Base-by-base conservation (phyloP, 1,139 yeast genomes). In the Kurtzmaniella quercitrusa region DNA sequence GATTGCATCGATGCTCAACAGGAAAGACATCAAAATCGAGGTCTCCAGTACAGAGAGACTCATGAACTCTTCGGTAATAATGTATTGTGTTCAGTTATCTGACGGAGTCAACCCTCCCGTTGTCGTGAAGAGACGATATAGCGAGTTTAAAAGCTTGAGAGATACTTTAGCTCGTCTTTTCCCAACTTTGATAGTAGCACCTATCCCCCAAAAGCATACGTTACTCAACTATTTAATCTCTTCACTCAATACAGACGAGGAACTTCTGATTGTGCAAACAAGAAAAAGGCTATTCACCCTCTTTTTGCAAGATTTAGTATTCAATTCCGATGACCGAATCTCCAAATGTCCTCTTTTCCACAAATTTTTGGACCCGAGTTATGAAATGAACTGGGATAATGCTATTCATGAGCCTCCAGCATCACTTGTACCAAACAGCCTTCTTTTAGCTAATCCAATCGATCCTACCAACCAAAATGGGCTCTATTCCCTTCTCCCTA, bases 181-280 rank as follows among this genome's bases (percentile, higher is more conserved):
- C 49, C 83, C 82, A 3, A 74, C 80, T 1, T 57, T 70, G 34
- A 65, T 78, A 14, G 63, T 79, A 10, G 82, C 84, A 1, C 81
- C 82, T 2, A 73, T 79, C 14, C 84, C 84, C 0, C 82, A 76
- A 50, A 79, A 78, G 50, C 84, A 79, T 51, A 71, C 82, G 1
- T 51, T 79, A 7, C 56, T 73, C 44, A 63, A 70, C 38, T 71
- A 68, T 47, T 57, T 73, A 41, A 56, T 72, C 44, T 70, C 69
- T 44, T 65, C 76, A 29, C 56, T 73, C 44, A 68, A 70, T 48
- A 65, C 57, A 46, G 52, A 67, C 41, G 65, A 66, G 42, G 78
- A 73, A 46, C 46, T 63, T 16, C 58, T 59, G 44, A 63, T 73
- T 38, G 65, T 73, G 18, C 76, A 73, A 46, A 68, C 68, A 58